phyloP scores from a whole-genome alignment of 768 basidiomycete species.

The Tylopilus balloui region DNA sequence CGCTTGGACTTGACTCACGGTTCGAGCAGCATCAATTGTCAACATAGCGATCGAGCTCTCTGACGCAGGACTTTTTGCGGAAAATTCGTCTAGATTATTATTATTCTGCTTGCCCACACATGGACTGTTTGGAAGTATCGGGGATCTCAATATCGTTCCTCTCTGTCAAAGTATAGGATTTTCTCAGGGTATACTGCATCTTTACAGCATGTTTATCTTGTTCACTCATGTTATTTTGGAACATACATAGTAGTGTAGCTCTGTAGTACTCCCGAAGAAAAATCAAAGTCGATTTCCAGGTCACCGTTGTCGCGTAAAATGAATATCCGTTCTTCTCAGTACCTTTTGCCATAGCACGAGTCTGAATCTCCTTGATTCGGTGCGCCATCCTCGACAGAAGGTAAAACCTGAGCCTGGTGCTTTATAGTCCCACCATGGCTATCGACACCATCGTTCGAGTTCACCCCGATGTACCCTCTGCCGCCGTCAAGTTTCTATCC shows the following conservation, averaged over 20 bases:
- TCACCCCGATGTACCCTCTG: conserved; percentile 40
- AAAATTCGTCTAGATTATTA: conserved; percentile 27
- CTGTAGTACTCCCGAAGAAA: conserved; percentile 15
- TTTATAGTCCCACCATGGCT: conserved; percentile 9
- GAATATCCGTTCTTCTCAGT: too few relatives aligned
- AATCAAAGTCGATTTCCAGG: conserved; percentile 2
- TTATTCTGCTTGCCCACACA: conserved; percentile 30
- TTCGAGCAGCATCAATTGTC: neutral
- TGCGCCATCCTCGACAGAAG: neutral
- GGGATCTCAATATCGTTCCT: conserved; percentile 22
- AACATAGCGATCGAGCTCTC: neutral
- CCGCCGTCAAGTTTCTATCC: conserved; percentile 41
- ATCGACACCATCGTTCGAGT: conserved; percentile 32
- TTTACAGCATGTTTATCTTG: conserved; percentile 35
- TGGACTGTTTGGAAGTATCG: conserved; percentile 32
- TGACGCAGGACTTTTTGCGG: conserved; percentile 15
- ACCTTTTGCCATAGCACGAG: too few relatives aligned
- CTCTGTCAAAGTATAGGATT: conserved; percentile 29
- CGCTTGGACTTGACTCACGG: neutral
- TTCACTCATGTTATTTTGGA: conserved; percentile 37
- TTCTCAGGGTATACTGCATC: conserved; percentile 32
- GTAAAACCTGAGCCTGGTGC: neutral
- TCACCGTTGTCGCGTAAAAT: neutral
- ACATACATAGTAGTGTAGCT: conserved; percentile 30
- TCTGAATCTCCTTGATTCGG: neutral